These are phyloP conservation scores for Moesziomyces aphidis DNA, from an alignment of 1,284 basidiomycete species.

Conservation along the genomic window DNA sequence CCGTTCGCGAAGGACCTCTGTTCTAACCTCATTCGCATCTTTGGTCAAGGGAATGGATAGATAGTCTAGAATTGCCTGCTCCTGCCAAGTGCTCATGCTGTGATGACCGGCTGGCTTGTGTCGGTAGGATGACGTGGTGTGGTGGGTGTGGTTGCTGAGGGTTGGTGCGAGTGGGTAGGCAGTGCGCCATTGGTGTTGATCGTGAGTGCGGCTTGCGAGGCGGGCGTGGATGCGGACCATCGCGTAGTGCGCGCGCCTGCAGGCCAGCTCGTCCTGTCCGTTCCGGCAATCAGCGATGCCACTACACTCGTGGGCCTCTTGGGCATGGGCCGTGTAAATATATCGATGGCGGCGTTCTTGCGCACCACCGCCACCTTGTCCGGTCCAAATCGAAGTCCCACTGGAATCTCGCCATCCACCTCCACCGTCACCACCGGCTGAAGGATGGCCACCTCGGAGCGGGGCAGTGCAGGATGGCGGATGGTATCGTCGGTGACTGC, in stretches of 20 bases:
- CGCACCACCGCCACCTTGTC: slow-evolving; percentile 34
- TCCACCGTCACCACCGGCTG: slow-evolving; percentile 79
- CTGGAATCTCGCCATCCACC: slow-evolving; percentile 36
- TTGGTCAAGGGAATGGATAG: not conserved
- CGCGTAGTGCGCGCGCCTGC: slow-evolving; percentile 14
- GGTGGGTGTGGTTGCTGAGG: slow-evolving; percentile 16
- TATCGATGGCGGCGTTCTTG: slow-evolving; percentile 46
- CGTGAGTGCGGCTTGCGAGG: not conserved
- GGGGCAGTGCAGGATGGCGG: slow-evolving; percentile 86
- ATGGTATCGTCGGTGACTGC: slow-evolving; percentile 69
- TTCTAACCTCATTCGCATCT: slow-evolving; percentile 8
- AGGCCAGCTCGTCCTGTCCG: slow-evolving; percentile 9
- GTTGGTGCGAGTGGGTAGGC: slow-evolving; percentile 1
- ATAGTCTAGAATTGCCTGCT: not conserved
- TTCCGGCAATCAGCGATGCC: not conserved
- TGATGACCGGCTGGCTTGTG: not conserved
- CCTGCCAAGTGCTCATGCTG: no score
- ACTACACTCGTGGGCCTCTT: slow-evolving; percentile 15
- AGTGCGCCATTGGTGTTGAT: not conserved
- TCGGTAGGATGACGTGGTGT: slow-evolving; percentile 16
- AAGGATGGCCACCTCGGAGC: slow-evolving; percentile 87
- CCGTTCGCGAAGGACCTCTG: slow-evolving; percentile 33
- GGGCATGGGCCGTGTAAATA: slow-evolving; percentile 34
- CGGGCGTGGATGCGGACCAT: not conserved
- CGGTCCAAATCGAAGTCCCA: slow-evolving; percentile 25